phyloP scores from a whole-genome alignment of 331 rosid species.

The Pyracantha coccinea region DNA sequence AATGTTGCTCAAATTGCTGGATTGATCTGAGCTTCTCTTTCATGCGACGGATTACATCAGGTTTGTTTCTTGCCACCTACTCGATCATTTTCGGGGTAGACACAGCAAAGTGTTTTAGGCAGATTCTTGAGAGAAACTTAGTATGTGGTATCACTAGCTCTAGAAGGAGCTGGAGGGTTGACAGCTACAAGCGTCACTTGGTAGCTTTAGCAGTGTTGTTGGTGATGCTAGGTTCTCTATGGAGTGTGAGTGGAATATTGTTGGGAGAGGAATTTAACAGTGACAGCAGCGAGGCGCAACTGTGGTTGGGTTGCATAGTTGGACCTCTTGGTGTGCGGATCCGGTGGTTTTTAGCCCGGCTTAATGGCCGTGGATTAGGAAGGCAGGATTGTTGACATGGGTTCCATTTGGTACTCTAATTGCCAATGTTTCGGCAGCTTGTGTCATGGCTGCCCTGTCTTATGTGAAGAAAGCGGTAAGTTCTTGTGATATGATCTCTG shows the following conservation, averaged over 20 bases:
- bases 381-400: conserved; percentile 47
- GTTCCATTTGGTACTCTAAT: conserved; percentile 76
- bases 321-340: conserved; percentile 87
- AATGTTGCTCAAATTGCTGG: neutral
- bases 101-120: conserved; percentile 59
- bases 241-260: conserved; percentile 46
- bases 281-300: conserved; percentile 36
- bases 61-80: conserved; percentile 58
- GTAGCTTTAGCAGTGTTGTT: conserved; percentile 30
- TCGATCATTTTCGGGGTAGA: conserved; percentile 65
- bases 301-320: conserved; percentile 77
- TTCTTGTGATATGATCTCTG: neutral
- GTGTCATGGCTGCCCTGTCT: conserved; percentile 70
- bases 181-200: conserved; percentile 37
- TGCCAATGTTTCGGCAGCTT: conserved; percentile 56
- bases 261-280: conserved; percentile 33
- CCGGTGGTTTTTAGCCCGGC: conserved; percentile 91
- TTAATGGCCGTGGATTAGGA: conserved; percentile 81
- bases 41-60: conserved; percentile 17
- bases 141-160: conserved; percentile 12
- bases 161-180: conserved; percentile 34
- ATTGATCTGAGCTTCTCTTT: neutral
- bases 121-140: conserved; percentile 28
- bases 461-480: conserved; percentile 46
- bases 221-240: conserved; percentile 37